Conservation (phyloP, 116 monocot genomes). For the Phalaenopsis hybrid region DNA sequence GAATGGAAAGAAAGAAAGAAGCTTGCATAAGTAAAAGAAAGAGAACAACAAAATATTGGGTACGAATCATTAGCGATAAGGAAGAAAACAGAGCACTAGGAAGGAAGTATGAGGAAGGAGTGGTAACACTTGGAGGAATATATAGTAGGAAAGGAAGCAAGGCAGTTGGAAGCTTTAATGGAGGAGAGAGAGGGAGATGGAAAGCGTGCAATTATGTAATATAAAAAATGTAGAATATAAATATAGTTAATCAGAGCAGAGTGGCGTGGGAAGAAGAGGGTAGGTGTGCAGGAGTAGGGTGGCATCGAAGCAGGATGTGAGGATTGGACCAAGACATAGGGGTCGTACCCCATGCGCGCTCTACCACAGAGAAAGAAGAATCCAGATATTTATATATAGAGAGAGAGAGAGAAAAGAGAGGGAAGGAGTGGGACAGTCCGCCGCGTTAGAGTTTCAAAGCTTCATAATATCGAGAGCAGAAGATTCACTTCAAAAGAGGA, state of each 20-base stretch:
- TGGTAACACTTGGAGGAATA: neutral
- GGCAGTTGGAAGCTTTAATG: neutral
- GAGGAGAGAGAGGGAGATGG: neutral
- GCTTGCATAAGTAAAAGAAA: neutral
- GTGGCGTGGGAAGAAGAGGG: neutral
- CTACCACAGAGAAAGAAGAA: neutral
- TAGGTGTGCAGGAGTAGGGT: constrained; percentile 8
- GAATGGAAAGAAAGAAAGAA: neutral
- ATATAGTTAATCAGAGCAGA: neutral
- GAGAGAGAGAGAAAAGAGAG: neutral
- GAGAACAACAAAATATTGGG: neutral
- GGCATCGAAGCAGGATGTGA: constrained; percentile 5
- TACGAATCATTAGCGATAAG: neutral
- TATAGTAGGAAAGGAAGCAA: neutral
- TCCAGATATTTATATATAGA: neutral
- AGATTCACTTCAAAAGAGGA: constrained; percentile 1
- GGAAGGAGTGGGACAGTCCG: neutral
- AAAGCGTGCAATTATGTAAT: neutral
- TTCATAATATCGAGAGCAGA: constrained; percentile 6
- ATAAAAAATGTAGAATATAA: neutral
- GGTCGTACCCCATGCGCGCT: neutral
- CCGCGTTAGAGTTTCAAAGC: neutral
- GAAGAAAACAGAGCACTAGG: neutral
- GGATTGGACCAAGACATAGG: neutral
- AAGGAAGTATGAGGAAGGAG: too few species aligned